Percentiles rank a stretch among this genome's conserved stretches.
Conservation (phyloP, 1,139 yeast species). For the Meyerozyma elateridarum region DNA sequence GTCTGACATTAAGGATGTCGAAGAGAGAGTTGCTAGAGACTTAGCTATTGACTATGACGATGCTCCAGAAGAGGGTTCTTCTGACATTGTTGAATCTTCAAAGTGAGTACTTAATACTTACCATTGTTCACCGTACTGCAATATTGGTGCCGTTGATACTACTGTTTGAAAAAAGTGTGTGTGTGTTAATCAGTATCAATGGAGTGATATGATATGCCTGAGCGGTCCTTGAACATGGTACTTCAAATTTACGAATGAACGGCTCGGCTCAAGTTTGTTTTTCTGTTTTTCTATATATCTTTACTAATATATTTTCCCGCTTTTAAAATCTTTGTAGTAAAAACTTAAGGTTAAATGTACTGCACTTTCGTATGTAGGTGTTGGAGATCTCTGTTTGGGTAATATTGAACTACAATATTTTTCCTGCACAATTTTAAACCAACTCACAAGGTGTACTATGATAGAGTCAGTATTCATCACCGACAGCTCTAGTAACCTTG, state of each 20-base stretch:
- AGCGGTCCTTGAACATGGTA: background rate
- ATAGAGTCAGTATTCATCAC: constrained; percentile 11
- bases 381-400: too few relatives aligned
- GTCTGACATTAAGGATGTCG: constrained; percentile 57
- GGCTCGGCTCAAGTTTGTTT: constrained; percentile 13
- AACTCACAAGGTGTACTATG: background rate
- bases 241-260: constrained; percentile 10
- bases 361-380: too few relatives aligned
- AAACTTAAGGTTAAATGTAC: too few relatives aligned
- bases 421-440: constrained; percentile 1
- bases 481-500: constrained; percentile 48
- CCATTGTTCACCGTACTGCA: too few relatives aligned
- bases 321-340: background rate
- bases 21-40: constrained; percentile 48
- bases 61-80: constrained; percentile 14
- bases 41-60: constrained; percentile 38
- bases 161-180: constrained; percentile 5
- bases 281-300: background rate
- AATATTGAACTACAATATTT: too few relatives aligned
- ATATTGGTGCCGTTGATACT: background rate
- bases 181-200: constrained; percentile 5
- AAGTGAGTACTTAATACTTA: constrained; percentile 5
- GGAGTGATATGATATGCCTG: background rate
- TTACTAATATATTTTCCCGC: constrained; percentile 5
- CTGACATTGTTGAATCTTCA: constrained; percentile 5